phyloP scores from a whole-genome alignment of 176 grass and related monocot genomes.

The Themeda triandra region DNA sequence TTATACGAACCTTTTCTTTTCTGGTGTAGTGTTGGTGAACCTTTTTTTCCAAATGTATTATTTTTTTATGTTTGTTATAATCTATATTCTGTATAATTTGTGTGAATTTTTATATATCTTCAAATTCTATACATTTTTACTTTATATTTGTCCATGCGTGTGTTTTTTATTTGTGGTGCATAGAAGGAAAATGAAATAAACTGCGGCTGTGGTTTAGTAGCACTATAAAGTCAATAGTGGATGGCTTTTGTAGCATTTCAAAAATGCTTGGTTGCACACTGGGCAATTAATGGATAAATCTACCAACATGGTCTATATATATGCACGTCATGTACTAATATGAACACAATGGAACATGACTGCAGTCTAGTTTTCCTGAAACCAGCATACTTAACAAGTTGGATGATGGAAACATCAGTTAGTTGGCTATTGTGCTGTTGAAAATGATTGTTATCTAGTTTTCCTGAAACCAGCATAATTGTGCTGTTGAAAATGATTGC shows the following conservation, averaged over 20 bases:
- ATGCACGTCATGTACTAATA: too few relatives aligned
- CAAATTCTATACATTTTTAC: too few relatives aligned
- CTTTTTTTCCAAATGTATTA: not conserved
- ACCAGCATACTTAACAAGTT: not conserved
- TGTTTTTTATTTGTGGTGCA: not conserved
- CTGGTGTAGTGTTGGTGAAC: not conserved
- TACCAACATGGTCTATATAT: too few relatives aligned
- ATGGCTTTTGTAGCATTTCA: too few relatives aligned
- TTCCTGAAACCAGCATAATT: too few relatives aligned
- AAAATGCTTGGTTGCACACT: too few relatives aligned
- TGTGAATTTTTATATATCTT: not conserved
- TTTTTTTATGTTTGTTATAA: not conserved
- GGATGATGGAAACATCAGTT: not conserved
- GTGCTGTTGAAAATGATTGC: not conserved
- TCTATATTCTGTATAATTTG: not conserved
- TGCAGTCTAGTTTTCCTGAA: not conserved
- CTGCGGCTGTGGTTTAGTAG: not conserved
- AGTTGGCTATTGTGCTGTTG: not conserved
- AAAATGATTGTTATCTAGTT: too few relatives aligned
- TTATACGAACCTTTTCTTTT: not conserved
- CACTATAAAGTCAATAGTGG: too few relatives aligned
- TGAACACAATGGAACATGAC: not conserved
- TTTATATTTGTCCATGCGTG: too few relatives aligned
- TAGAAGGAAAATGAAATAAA: not conserved
- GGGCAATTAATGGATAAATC: too few relatives aligned